Conservation (phyloP, 441 rosid species). For the Flueggea neowawraea region DNA sequence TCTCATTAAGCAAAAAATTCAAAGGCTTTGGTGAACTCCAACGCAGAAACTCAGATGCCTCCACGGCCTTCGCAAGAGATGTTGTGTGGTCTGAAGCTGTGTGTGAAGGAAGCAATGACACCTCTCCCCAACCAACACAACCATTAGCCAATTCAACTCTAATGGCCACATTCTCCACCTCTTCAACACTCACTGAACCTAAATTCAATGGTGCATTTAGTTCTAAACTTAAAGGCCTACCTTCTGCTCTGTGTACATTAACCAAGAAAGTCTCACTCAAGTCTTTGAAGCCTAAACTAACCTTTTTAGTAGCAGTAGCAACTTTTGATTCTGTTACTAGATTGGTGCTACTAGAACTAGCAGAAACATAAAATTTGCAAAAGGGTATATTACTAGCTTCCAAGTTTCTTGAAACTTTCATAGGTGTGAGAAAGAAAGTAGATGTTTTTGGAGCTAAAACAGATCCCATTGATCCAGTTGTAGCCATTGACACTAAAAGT, state of each 20-base stretch:
- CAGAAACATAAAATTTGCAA: no score
- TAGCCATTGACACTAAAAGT: no score
- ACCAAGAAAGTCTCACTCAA: conserved; percentile 54
- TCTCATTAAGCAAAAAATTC: conserved; percentile 37
- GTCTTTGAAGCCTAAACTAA: conserved; percentile 26
- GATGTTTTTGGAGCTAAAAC: no score
- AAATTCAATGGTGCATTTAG: conserved; percentile 70
- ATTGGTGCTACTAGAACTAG: no score
- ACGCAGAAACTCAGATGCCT: conserved; percentile 55
- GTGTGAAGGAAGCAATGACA: conserved; percentile 76
- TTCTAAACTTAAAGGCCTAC: conserved; percentile 64
- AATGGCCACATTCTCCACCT: conserved; percentile 64
- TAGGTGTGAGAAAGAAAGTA: no score
- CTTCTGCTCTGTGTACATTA: conserved; percentile 62
- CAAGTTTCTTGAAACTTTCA: no score
- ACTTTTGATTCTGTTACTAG: no score
- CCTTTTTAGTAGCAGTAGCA: no score
- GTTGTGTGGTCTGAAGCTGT: conserved; percentile 78
- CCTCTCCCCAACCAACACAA: conserved; percentile 85
- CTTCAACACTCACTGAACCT: conserved; percentile 69
- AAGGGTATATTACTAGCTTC: no score
- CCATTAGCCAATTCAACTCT: conserved; percentile 64
- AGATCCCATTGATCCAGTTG: no score
- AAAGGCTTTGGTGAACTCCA: conserved; percentile 36
- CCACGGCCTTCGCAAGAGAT: conserved; percentile 65